These are phyloP conservation scores for Thalassiosira hispida DNA, from an alignment of 352 stramenopile genomes.

Conservation along the genomic window DNA sequence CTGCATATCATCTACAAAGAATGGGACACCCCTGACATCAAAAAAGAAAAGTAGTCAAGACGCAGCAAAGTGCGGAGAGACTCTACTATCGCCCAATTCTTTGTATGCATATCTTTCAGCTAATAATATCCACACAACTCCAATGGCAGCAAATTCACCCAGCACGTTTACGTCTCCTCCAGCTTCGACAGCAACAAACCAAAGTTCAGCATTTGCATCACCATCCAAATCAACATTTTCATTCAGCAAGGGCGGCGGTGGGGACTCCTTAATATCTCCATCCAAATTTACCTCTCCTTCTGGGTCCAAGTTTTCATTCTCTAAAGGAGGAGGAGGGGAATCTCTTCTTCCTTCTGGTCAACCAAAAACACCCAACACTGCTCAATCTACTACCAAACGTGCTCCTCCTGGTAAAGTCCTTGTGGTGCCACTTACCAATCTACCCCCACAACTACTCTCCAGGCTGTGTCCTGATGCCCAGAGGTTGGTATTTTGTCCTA, in stretches of 20 bases:
- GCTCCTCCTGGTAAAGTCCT: constrained; percentile 19
- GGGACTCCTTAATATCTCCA: constrained; percentile 62
- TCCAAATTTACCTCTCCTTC: constrained; percentile 40
- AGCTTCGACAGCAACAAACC: not conserved
- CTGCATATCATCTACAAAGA: not conserved
- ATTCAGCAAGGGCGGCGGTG: constrained; percentile 65
- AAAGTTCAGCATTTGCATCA: constrained; percentile 29
- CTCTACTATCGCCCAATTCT: constrained; percentile 1
- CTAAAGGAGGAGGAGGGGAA: constrained; percentile 60
- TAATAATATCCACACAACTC: not conserved
- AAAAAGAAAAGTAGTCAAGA: constrained; percentile 27
- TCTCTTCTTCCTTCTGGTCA: constrained; percentile 32
- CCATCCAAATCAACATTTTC: constrained; percentile 69
- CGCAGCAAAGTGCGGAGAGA: not conserved
- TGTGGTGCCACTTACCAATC: constrained; percentile 45
- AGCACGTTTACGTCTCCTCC: not conserved
- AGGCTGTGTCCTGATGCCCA: constrained; percentile 23
- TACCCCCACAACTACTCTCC: constrained; percentile 29
- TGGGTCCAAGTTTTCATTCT: constrained; percentile 66
- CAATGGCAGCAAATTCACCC: not conserved
- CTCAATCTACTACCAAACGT: constrained; percentile 16
- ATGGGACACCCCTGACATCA: constrained; percentile 4
- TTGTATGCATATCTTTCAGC: not conserved
- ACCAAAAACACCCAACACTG: constrained; percentile 3
- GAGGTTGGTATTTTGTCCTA: constrained; percentile 29